Evolutionary conservation across 2,329 filamentous ascomycete species (phyloP).

Genomic region (Metarhizium guizhouense): DNA sequence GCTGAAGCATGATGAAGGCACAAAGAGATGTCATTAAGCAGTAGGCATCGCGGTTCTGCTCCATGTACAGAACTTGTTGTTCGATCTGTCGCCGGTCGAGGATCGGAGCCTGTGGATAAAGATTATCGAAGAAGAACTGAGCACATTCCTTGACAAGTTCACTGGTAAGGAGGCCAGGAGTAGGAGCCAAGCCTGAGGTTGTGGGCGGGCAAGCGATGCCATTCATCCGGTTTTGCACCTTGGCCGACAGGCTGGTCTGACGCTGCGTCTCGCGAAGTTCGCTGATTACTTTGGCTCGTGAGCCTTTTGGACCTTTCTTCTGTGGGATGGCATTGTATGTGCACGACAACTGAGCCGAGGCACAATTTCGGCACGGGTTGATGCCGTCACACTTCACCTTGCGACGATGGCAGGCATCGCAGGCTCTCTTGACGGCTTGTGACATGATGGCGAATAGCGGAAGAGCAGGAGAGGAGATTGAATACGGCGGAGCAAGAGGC

Average conservation of each 20-base stretch:
- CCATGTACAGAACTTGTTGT: slow-evolving; percentile 49
- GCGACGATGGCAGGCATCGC: slow-evolving; percentile 65
- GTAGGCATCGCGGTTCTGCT: slow-evolving; percentile 54
- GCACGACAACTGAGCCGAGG: slow-evolving; percentile 56
- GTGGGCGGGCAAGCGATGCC: slow-evolving; percentile 40
- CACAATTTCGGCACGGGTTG: slow-evolving; percentile 64
- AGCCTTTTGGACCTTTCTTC: slow-evolving; percentile 70
- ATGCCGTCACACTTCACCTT: slow-evolving; percentile 67
- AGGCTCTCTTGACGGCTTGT: slow-evolving; percentile 52
- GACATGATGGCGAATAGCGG: slow-evolving; percentile 27
- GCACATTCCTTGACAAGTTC: slow-evolving; percentile 59
- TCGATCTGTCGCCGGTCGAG: slow-evolving; percentile 50
- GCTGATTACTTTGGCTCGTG: slow-evolving; percentile 66
- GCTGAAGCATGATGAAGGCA: slow-evolving; percentile 61
- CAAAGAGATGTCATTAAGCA: slow-evolving; percentile 56
- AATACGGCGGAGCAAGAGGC: neutral
- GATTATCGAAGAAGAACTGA: slow-evolving; percentile 59
- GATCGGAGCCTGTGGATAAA: slow-evolving; percentile 56
- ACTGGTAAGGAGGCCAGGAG: slow-evolving; percentile 49
- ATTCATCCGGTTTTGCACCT: slow-evolving; percentile 51
- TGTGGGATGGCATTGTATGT: slow-evolving; percentile 68
- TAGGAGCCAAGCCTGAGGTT: slow-evolving; percentile 41
- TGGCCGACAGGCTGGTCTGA: slow-evolving; percentile 53
- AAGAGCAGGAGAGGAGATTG: neutral
- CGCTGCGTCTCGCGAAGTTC: slow-evolving; percentile 62